Base-by-base conservation (phyloP, 2,329 filamentous ascomycete genomes). In the Nemania serpens region DNA sequence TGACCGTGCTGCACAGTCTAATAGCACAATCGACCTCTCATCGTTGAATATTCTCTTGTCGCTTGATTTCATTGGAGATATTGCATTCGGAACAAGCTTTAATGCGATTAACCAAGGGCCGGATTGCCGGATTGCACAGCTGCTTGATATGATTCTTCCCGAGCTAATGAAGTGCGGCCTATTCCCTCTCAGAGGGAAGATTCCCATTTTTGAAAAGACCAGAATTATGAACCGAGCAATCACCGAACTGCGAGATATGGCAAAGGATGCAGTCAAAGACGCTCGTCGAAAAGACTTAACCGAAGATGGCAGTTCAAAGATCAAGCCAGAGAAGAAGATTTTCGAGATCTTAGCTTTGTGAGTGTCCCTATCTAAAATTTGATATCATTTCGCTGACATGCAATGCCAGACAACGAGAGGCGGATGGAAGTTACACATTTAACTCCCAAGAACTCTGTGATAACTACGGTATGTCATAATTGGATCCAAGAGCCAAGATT, bases 41-140 rank as follows among this genome's bases (percentile, higher is more conserved):
- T 52, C 49, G 2, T n/a, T 63, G 29, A 63, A 63, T 10, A 63
- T 63, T 36, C 53, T 63, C 20, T 22, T 63, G 3, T 63, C 61
- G 25, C 53, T 63, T 46, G 61, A 63, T 49, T 63, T 63, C n/a
- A 60, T 63, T 39, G 57, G 61, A 2, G 61, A 63, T n/a, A 63
- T 63, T 36, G 61, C 61, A 18, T 63, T 63, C 34, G 61, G 61
- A 12, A 60, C 45, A 36, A 59, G 57, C 15, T 63, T 63, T 15
- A 57, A 63, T 9, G 61, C 61, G 12, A 63, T 63, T n/a, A 57
- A 60, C 43, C 52, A 63, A 57, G 61, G 61, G 2, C 48, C 33
- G 5, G 34, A 63, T 20, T 63, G 57, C 37, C 61, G 61, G 10
- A 63, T 63, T 18, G 58, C 57, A n/a, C 61, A 63, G 43, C 53